Evolutionary conservation across 495 filamentous ascomycete genomes (phyloP).

Genomic region (Paragyromitra xinjiangensis): DNA sequence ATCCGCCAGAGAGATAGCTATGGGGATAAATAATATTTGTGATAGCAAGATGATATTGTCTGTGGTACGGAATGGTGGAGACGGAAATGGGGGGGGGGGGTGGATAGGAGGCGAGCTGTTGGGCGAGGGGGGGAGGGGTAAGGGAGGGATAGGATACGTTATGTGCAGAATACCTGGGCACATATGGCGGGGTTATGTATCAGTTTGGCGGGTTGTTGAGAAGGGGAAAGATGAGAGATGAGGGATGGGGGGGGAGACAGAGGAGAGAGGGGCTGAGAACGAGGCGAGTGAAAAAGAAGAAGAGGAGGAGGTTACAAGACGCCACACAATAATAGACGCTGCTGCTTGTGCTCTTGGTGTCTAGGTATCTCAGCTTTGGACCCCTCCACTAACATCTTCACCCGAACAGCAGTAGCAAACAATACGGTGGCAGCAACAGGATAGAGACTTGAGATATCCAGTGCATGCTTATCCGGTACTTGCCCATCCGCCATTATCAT

Average conservation of each 20-base stretch:
- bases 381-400: slow-evolving; percentile 39
- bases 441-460: slow-evolving; percentile 28
- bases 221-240: slow-evolving; percentile 19
- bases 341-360: slow-evolving; percentile 5
- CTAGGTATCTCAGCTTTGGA: slow-evolving; percentile 24
- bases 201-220: slow-evolving; percentile 17
- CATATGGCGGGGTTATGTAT: slow-evolving; percentile 45
- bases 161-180: slow-evolving; percentile 19
- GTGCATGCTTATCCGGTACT: slow-evolving; percentile 27
- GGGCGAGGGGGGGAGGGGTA: not conserved
- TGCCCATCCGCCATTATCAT: slow-evolving; percentile 22
- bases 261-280: slow-evolving; percentile 28
- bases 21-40: not conserved
- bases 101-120: not conserved
- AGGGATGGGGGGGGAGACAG: not conserved
- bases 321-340: slow-evolving; percentile 31
- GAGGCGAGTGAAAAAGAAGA: slow-evolving; percentile 13
- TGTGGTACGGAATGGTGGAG: not conserved
- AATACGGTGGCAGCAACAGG: slow-evolving; percentile 6
- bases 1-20: not conserved
- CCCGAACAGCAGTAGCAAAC: slow-evolving; percentile 17
- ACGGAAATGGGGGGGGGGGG: not conserved
- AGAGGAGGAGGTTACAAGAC: slow-evolving; percentile 22
- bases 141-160: slow-evolving; percentile 1
- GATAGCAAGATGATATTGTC: not conserved